These are phyloP conservation scores for Pichia eremophila DNA, from an alignment of 805 yeast species.

Conservation along the genomic window DNA sequence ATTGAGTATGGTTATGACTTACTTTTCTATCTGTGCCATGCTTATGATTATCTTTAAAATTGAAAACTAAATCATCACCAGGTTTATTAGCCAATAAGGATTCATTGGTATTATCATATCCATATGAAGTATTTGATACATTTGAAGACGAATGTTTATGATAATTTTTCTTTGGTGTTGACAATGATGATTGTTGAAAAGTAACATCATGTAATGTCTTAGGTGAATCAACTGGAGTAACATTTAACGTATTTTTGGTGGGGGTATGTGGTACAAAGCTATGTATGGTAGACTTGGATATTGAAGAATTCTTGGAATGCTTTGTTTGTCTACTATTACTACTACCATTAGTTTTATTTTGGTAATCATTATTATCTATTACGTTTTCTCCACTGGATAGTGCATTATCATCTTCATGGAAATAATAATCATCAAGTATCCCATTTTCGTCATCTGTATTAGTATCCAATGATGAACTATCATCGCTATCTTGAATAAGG, in stretches of 20 bases:
- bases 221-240: slow-evolving; percentile 10
- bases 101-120: background rate
- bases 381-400: background rate
- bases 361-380: background rate
- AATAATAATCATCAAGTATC: background rate
- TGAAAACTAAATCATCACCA: background rate
- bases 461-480: slow-evolving; percentile 1
- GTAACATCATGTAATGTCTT: background rate
- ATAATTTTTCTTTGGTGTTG: slow-evolving; percentile 4
- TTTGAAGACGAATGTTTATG: background rate
- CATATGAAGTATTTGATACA: background rate
- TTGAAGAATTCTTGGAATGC: too few species aligned
- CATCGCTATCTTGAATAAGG: slow-evolving; percentile 5
- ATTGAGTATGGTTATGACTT: slow-evolving; percentile 7
- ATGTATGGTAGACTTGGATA: background rate
- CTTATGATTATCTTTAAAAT: background rate
- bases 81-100: background rate
- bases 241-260: slow-evolving; percentile 3
- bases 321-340: background rate
- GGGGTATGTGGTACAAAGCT: slow-evolving; percentile 8
- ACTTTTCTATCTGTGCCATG: background rate
- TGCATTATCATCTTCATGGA: background rate
- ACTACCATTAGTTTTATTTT: background rate
- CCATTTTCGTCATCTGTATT: too few species aligned
- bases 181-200: slow-evolving; percentile 5